phyloP scores from a whole-genome alignment of 495 filamentous ascomycete species.

The Neurospora intermedia region DNA sequence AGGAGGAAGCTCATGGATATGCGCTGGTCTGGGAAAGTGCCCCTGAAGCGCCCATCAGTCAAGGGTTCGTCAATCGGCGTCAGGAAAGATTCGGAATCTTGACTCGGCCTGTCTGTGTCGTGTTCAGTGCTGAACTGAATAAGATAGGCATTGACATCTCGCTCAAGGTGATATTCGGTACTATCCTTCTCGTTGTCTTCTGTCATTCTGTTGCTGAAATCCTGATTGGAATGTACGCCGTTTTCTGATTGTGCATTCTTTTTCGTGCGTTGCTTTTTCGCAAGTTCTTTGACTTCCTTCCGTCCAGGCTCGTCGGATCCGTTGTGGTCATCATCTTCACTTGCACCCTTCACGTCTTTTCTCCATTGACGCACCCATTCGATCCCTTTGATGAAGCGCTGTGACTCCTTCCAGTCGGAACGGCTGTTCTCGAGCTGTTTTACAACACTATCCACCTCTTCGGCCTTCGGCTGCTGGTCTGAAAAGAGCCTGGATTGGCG shows the following conservation, averaged over 20 bases:
- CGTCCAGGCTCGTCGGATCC: neutral
- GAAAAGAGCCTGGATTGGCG: neutral
- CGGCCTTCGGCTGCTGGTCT: neutral
- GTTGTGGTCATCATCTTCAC: neutral
- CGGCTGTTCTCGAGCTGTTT: neutral
- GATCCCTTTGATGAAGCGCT: neutral
- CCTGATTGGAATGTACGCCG: neutral
- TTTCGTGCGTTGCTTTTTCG: neutral
- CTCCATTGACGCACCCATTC: neutral
- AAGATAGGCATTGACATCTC: constrained; percentile 15
- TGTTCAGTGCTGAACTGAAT: constrained; percentile 5
- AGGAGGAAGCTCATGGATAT: constrained; percentile 6
- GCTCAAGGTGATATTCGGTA: neutral
- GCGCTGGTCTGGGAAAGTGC: constrained; percentile 11
- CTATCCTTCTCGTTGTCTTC: neutral
- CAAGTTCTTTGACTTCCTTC: neutral
- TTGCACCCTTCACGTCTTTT: neutral
- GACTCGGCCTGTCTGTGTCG: neutral
- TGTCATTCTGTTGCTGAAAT: neutral
- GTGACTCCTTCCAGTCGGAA: neutral
- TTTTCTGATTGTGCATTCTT: neutral
- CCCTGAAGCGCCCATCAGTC: constrained; percentile 8
- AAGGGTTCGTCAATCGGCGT: constrained; percentile 6
- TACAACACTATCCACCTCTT: neutral
- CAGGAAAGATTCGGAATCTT: neutral